Evolutionary conservation across 164 flowering plant genomes (phyloP), one percentile per base, ranked within the genome.

Genomic region (Annona cherimola): DNA sequence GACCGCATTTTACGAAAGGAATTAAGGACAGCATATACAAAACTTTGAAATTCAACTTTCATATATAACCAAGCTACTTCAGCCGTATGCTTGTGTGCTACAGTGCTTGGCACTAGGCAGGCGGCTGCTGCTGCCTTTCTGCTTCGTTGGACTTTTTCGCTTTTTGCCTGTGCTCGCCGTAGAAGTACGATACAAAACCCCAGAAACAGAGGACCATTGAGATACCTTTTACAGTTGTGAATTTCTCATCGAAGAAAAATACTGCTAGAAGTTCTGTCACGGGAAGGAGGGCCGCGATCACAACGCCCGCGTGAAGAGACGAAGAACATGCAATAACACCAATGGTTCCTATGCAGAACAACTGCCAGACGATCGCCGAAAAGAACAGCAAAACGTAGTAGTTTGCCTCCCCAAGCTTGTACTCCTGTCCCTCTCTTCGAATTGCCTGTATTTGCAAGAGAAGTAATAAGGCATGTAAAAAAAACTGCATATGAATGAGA

Each of bases 181-280:
- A 88, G 76, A 87, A 85, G 72, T 88, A 88, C 5, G 92, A 87
- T 20, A 67, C 69, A 35, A 86, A 84, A 3, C 88, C 89, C 93
- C 93, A 87, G 42, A 87, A 80, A 11, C 87, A 83, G 18, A 87
- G 82, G 1, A 61, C 85, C 2, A 87, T 83, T 42, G 93, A 57
- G 1, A 89, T 73, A 0, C 86, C 93, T 57, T 89, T 89, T 60
- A 86, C 93, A 1, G 80, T 76, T 50, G 69, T 73, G 69, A 89
- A 89, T 42, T 70, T 79, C 68, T 89, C 90, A 0, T 73, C 43
- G 5, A 41, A 74, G 45, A 72, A 65, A 5, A 74, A 6, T 6
- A 74, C 68, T 0, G 88, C 93, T 5, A 86, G 69, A 9, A 83
- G 26, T 77, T 84, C 86, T 0, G 85, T 83, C 2, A 82, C 78